Evolutionary conservation across 2,329 filamentous ascomycete genomes (phyloP).

Genomic region (Plectosphaerella sp.): DNA sequence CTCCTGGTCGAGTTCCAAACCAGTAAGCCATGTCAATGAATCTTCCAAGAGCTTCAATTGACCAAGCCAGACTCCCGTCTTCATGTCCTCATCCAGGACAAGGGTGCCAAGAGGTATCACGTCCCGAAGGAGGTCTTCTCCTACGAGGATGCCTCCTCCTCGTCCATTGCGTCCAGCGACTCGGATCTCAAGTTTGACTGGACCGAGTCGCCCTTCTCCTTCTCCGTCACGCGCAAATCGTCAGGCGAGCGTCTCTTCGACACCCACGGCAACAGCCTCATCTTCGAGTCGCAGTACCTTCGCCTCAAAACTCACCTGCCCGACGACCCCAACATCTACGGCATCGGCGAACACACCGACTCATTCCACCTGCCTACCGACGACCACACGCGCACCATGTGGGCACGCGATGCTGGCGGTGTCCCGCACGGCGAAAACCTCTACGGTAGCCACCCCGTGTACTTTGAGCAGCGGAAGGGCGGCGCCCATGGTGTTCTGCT

Average conservation of each 20-base stretch:
- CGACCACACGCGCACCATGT: constrained; percentile 39
- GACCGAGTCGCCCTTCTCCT: constrained; percentile 57
- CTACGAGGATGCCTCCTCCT: constrained; percentile 33
- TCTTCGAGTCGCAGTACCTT: constrained; percentile 75
- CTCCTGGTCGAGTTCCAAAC: constrained; percentile 67
- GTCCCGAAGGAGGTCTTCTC: constrained; percentile 65
- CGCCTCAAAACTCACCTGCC: constrained; percentile 65
- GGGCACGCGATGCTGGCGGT: background rate
- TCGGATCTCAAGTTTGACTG: constrained; percentile 44
- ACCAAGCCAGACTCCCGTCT: constrained; percentile 54
- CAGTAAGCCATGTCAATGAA: constrained; percentile 55
- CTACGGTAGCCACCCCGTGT: constrained; percentile 75
- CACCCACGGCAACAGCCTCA: constrained; percentile 57
- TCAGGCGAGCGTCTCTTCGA: constrained; percentile 65
- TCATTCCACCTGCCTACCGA: constrained; percentile 65
- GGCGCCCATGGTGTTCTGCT: constrained; percentile 74
- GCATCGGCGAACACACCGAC: constrained; percentile 70
- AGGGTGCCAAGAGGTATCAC: constrained; percentile 65
- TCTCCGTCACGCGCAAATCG: constrained; percentile 50
- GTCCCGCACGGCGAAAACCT: constrained; percentile 51
- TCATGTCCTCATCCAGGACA: constrained; percentile 71
- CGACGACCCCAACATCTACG: constrained; percentile 70
- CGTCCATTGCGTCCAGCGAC: constrained; percentile 12
- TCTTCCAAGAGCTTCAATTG: background rate
- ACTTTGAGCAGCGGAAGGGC: constrained; percentile 69